phyloP scores from a whole-genome alignment of 2,329 filamentous ascomycete species.

The Endocalyx cinctus region DNA sequence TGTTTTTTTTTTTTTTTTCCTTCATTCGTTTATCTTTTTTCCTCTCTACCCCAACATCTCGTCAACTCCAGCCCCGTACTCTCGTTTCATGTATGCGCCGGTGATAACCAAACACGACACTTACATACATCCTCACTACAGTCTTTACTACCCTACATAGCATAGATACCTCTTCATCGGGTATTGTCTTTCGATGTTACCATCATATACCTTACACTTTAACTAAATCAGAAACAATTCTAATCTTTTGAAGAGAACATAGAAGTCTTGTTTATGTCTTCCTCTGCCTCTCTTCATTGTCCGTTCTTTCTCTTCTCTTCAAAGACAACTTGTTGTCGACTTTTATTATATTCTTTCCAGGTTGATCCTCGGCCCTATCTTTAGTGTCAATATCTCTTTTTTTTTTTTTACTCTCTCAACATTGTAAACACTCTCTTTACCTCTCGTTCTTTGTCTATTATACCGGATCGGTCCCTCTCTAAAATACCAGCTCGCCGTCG shows the following conservation, averaged over 20 bases:
- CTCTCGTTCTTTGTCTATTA: constrained; percentile 13
- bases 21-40: constrained; percentile 14
- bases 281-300: constrained; percentile 10
- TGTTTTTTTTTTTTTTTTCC: constrained; percentile 10
- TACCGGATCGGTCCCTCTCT: constrained; percentile 6
- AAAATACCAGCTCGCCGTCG: too few species aligned
- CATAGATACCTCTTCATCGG: too few species aligned
- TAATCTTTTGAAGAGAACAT: too few species aligned
- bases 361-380: constrained; percentile 54
- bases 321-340: constrained; percentile 23
- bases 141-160: background rate
- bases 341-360: constrained; percentile 47
- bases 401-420: constrained; percentile 2
- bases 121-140: constrained; percentile 5
- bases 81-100: constrained; percentile 22
- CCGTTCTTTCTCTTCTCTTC: constrained; percentile 14
- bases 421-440: constrained; percentile 11
- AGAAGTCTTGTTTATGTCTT: constrained; percentile 3
- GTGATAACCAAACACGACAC: too few species aligned
- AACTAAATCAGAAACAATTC: too few species aligned
- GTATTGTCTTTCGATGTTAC: constrained; percentile 1
- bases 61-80: too few species aligned
- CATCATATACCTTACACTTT: too few species aligned
- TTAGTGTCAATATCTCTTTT: constrained; percentile 7
- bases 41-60: too few species aligned